These are phyloP conservation scores for Protomyces inundatus DNA, from an alignment of 1,139 yeast species.

Conservation along the genomic window DNA sequence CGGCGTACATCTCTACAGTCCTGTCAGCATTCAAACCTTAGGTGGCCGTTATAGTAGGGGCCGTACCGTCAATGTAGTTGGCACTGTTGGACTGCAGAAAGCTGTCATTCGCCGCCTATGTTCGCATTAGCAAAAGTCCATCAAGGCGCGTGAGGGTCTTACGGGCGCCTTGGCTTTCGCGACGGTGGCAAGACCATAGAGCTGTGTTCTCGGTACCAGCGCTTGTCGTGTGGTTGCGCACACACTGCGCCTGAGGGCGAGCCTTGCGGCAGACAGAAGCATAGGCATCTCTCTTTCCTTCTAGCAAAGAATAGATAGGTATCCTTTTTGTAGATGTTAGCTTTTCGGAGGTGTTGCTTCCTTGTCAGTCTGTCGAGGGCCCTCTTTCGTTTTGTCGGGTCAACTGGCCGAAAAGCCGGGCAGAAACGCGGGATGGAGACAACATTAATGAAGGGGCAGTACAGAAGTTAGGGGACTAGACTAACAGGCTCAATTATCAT, in stretches of 20 bases:
- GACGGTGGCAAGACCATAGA: conserved; percentile 9
- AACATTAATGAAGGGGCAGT: no score
- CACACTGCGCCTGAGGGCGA: not conserved
- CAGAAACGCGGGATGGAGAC: no score
- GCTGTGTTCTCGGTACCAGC: not conserved
- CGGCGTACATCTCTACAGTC: conserved; percentile 67
- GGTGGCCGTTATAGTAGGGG: not conserved
- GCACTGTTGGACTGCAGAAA: conserved; percentile 84
- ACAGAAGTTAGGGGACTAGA: no score
- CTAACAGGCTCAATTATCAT: no score
- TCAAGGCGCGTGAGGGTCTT: not conserved
- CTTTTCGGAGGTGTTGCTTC: no score
- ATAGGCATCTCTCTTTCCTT: no score
- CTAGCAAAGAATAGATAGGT: no score
- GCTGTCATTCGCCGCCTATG: conserved; percentile 17
- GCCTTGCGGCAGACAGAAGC: not conserved
- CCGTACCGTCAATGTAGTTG: conserved; percentile 70
- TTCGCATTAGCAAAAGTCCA: not conserved
- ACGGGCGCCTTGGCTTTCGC: conserved; percentile 21
- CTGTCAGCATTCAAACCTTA: no score
- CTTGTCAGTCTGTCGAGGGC: no score
- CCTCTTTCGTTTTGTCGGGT: no score
- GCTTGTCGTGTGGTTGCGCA: not conserved
- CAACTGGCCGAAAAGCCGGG: no score
- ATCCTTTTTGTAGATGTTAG: no score